phyloP scores from a whole-genome alignment of 768 basidiomycete genomes.

The Boletus patriciae region DNA sequence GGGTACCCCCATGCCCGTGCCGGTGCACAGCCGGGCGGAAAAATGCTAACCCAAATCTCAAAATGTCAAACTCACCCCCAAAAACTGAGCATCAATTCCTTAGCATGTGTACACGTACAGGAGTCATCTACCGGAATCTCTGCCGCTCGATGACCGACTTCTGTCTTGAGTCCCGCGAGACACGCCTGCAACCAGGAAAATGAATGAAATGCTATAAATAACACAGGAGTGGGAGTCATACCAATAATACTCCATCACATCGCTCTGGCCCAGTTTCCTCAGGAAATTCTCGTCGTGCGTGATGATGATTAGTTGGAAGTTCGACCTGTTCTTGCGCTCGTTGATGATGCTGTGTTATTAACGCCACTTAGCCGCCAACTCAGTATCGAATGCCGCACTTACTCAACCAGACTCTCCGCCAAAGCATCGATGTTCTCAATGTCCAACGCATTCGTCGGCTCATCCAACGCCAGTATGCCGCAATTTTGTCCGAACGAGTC shows the following conservation, averaged over 20 bases:
- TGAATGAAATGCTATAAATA: background rate
- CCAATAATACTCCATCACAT: slow-evolving; percentile 97
- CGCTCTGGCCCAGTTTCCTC: slow-evolving; percentile 81
- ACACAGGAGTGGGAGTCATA: slow-evolving; percentile 27
- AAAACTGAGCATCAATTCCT: background rate
- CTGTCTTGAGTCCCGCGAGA: slow-evolving; percentile 66
- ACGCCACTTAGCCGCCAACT: background rate
- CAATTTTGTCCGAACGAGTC: slow-evolving; percentile 98
- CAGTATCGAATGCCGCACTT: slow-evolving; percentile 34
- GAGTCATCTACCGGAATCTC: slow-evolving; percentile 52
- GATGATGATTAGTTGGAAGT: slow-evolving; percentile 96
- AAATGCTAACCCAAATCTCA: slow-evolving; percentile 9
- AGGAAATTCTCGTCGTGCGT: slow-evolving; percentile 98
- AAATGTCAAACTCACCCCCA: slow-evolving; percentile 9
- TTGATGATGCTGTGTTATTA: slow-evolving; percentile 79
- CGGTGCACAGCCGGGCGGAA: slow-evolving; percentile 3
- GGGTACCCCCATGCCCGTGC: background rate
- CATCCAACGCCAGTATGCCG: slow-evolving; percentile 95
- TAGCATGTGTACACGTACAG: background rate
- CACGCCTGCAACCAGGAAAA: slow-evolving; percentile 57
- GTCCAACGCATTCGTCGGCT: slow-evolving; percentile 97
- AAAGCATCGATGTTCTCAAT: slow-evolving; percentile 95
- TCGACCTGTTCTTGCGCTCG: slow-evolving; percentile 82
- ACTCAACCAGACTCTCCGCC: slow-evolving; percentile 91
- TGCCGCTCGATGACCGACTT: slow-evolving; percentile 78